Base-by-base conservation (phyloP, 106 monocot species). In the Agapanthus africanus region DNA sequence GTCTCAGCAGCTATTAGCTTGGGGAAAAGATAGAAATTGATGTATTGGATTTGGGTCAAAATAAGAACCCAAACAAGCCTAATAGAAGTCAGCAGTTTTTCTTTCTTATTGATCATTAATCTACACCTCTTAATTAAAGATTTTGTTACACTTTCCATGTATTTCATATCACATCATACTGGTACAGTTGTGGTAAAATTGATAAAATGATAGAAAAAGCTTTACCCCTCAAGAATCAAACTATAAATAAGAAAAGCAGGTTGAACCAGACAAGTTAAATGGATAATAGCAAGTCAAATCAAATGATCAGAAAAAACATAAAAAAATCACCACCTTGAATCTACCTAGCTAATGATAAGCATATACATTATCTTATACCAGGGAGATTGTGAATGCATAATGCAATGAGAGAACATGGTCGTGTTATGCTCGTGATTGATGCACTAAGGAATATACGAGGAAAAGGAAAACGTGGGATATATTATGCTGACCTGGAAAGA, bases 401-500 rank as follows among this genome's bases (percentile, higher is more conserved):
- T 4, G 0, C 22, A 7, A 22, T 63, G 33, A 73, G 35, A 27
- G 32, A 13, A 40, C 4, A 65, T n/a, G 64, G 37, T 64, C 39
- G 39, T 38, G 30, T 39, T 25, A 11, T n/a, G 39, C 22, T 32
- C 64, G 39, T 37, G 25, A 39, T 25, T 64, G 11, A 64, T 61
- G 52, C 11, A 14, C 28, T 1, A 64, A 39, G 33, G 25, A 39
- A 38, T 11, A 49, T 3, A n/a, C n/a, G n/a, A n/a, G n/a, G 4
- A 28, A 49, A 67, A 27, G 63, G 11, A 22, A 63, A 0, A 63
- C 15, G 11, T 63, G 38, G n/a, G 36, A 39, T 6, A 39, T 39
- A 61, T 15, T 3, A 79, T 50, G 46, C 26, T 71, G 22, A 95
- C 95, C 95, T 82, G 95, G 95, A 67, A 91, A 95, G 65, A 95